Conservation (phyloP, 1,284 basidiomycete genomes). For the Cutaneotrichosporon sp. region DNA sequence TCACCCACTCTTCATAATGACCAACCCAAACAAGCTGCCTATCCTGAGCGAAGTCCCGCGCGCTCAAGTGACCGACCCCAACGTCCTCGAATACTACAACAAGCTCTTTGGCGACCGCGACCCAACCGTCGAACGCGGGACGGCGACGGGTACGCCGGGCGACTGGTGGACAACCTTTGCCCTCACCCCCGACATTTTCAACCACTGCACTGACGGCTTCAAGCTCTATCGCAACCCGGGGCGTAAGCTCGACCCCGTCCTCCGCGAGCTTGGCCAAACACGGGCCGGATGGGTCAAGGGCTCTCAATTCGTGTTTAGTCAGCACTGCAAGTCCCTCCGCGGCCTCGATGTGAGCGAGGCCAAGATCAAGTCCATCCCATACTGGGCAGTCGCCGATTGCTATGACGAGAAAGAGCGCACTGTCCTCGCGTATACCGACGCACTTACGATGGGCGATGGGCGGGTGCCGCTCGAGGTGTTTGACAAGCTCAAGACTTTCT, state of each 20-base stretch:
- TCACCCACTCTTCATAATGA: no score
- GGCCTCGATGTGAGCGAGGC: constrained; percentile 6
- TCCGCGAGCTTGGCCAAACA: constrained; percentile 14
- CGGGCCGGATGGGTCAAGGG: constrained; percentile 8
- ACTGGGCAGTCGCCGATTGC: constrained; percentile 2
- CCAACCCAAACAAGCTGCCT: background rate
- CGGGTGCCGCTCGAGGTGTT: constrained; percentile 9
- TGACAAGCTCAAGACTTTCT: constrained; percentile 7
- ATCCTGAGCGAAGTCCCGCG: constrained; percentile 10
- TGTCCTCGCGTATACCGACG: constrained; percentile 11
- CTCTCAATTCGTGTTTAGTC: constrained; percentile 12
- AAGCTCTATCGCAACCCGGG: constrained; percentile 10
- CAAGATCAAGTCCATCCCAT: constrained; percentile 5
- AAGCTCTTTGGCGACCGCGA: constrained; percentile 7
- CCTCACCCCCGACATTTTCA: constrained; percentile 10
- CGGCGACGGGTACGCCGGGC: constrained; percentile 14
- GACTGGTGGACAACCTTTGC: constrained; percentile 14
- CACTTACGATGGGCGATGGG: background rate
- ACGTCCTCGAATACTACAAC: constrained; percentile 10
- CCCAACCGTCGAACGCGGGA: constrained; percentile 6
- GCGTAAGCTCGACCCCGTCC: constrained; percentile 5
- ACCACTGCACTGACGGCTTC: constrained; percentile 13
- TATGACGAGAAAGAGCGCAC: constrained; percentile 9
- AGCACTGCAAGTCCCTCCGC: constrained; percentile 15
- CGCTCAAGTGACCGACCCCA: constrained; percentile 1